Base-by-base conservation (phyloP, 805 yeast genomes). In the Candida methanosorbosa region DNA sequence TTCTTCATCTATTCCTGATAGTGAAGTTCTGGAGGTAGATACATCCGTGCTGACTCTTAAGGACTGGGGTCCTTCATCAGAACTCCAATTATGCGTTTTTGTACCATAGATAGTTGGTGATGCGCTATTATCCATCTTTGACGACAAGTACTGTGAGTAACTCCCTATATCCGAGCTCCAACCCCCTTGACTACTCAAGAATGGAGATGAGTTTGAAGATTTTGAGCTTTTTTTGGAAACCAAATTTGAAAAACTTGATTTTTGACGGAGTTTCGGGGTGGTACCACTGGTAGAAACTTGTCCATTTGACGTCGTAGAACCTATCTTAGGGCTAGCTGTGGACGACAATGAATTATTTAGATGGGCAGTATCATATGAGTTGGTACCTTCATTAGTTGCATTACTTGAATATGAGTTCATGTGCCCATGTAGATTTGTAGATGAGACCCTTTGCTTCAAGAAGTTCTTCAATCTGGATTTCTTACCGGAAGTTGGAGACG, bases 61-160 rank as follows among this genome's bases (percentile, higher is more conserved):
- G 7, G 30, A 24, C 19, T 18, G 13, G 13, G 35, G 29, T 9
- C 18, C 17, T 17, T 44, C 36, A 28, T 44, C 45, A 27, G 47
- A 33, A 27, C 43, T 38, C 61, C 61, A 56, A 32, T 49, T 43
- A 39, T 56, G 59, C 1, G 51, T 44, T 30, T 45, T 48, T 3
- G 57, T 55, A 2, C 61, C 61, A 33, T 42, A 43, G 2, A 56
- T 56, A 0, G 61, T 55, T 4, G 53, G 45, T 11, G 51, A 34
- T 4, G 44, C 36, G 6, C 15, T 8, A 23, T 16, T 16, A 12
- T 9, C 31, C n/a, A n/a, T n/a, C 9, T 27, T 27, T 13, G 7
- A 8, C 13, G 16, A 21, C 8, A 9, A 7, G n/a, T 24, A 24
- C 7, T 13, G 9, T 6, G 27, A 14, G n/a, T 27, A 27, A 11